A percentile compares a stretch with the other conserved stretches of the same genome.
phyloP scores from a whole-genome alignment of 2,329 filamentous ascomycete genomes.

The Arthrinium phaeospermum region DNA sequence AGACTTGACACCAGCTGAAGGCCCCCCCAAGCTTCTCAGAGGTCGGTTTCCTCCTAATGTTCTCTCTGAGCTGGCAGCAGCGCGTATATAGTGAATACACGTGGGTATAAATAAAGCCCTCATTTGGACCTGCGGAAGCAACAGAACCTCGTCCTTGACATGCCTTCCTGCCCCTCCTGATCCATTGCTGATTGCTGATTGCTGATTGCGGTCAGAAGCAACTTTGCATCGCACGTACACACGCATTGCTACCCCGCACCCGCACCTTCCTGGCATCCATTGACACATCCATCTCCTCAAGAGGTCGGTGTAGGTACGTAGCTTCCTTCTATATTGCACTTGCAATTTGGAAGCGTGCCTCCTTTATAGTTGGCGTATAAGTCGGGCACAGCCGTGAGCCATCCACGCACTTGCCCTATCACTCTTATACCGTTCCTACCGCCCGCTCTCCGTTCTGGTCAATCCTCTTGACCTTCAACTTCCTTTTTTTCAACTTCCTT shows the following conservation, averaged over 20 bases:
- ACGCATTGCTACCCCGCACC: slow-evolving; percentile 5
- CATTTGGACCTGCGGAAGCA: neutral
- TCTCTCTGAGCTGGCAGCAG: neutral
- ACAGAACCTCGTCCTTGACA: neutral
- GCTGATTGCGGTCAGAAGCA: neutral
- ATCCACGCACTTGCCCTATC: neutral
- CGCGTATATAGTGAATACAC: neutral
- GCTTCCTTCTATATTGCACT: neutral
- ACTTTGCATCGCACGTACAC: neutral
- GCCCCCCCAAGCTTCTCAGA: neutral
- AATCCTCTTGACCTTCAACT: neutral
- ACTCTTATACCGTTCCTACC: neutral
- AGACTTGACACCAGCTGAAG: slow-evolving; percentile 5
- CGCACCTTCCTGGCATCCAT: slow-evolving; percentile 10
- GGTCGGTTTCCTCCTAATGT: too few relatives aligned
- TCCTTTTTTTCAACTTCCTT: neutral
- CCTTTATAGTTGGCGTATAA: neutral
- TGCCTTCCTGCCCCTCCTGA: neutral
- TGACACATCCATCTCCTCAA: neutral
- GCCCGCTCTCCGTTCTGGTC: neutral
- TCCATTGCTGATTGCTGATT: neutral
- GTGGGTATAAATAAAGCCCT: slow-evolving; percentile 7
- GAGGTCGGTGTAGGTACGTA: slow-evolving; percentile 15
- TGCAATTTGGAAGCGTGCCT: neutral
- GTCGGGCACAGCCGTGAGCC: neutral